Evolutionary conservation across 306 rosid genomes (phyloP), one percentile per base, ranked within the genome.

Genomic region (Sicyos baderoa): DNA sequence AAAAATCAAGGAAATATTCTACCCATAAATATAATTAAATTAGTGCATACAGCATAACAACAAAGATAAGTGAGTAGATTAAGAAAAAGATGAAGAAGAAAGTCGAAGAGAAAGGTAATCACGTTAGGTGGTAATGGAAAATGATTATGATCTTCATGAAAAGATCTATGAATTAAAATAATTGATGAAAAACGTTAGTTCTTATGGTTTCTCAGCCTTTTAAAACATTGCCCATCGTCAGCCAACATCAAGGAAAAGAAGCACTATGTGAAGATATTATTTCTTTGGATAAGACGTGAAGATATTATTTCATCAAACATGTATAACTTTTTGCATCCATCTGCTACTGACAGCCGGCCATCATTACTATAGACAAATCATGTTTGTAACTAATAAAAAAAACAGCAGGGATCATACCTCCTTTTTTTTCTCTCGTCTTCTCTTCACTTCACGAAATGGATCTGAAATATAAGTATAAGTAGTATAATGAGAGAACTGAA

Each of bases 401-500:
- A 49, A 54, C 50, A 4, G 13, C 0, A 42, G 9, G 29, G 45
- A 58, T 15, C 23, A 45, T 76, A 88, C 95, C 96, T 90, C 99
- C 83, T 90, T 94, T 77, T 82, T 86, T 82, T 88, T 86, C 75
- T 94, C 97, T 72, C 89, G 88, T 82, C 86, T 94, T 76, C 97
- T 90, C 91, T 79, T 94, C 83, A 94, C 99, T 79, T 86, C 91
- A 79, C 86, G 99, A 79, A 94, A 94, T 59, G 97, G 81, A 78
- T 90, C 97, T 90, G 83, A 47, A 55, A 48, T 74, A 74, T 59
- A 47, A 55, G 27, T 75, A 74, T 59, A 61, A 29, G 18, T 7
- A 70, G 76, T 32, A 22, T 72, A 54, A 11, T 22, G 22, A 68
- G 48, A 53, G 59, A 6, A 76, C 0, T 37, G 22, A 6, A 11